Base-by-base conservation (phyloP, 208 protist species). In the Wallacemonas sp. region DNA sequence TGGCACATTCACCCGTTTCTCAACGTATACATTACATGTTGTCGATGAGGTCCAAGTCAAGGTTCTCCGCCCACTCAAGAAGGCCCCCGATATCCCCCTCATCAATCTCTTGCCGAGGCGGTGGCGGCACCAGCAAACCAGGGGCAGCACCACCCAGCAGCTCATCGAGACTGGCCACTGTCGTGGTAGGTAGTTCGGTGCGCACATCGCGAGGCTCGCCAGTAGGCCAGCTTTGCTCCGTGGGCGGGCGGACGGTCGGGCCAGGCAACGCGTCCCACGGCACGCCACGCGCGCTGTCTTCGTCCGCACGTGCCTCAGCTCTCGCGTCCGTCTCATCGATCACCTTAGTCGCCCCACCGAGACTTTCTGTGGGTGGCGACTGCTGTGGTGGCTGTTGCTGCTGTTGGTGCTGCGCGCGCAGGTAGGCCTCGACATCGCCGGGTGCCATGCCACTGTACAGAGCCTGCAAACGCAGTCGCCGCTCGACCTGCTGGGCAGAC, bases 71-170 rank as follows among this genome's bases (percentile, higher is more conserved):
- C 79, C 83, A 89, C 29, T 75, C 45, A 39, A 89, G 36, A 18
- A 89, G 45, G 0, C 41, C 76, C 33, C 70, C 79, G 18, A 84
- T 68, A 73, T 86, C 83, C 50, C 77, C 77, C 41, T 79, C 78
- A 22, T 65, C 73, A 61, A 29, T 64, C 28, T 1, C 25, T 33
- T 42, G 32, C 46, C 16, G 61, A 11, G 41, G 16, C 29, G 61
- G 61, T 22, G 18, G 18, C 42, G 3, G 32, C 23, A 10, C 42
- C 4, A 36, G 25, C 55, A 39, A n/a, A 77, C 59, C 49, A 65
- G 57, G 11, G 5, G 25, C 57, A 50, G 14, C 57, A 26, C 33
- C 42, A 23, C 23, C 39, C 7, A 64, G 26, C 7, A 42, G 1
- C 29, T 61, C 38, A 71, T 49, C 20, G 31, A 28, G 12, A 11